Evolutionary conservation across 768 basidiomycete species (phyloP), one percentile per base, ranked within the genome.

Genomic region (Auricularia heimuer): DNA sequence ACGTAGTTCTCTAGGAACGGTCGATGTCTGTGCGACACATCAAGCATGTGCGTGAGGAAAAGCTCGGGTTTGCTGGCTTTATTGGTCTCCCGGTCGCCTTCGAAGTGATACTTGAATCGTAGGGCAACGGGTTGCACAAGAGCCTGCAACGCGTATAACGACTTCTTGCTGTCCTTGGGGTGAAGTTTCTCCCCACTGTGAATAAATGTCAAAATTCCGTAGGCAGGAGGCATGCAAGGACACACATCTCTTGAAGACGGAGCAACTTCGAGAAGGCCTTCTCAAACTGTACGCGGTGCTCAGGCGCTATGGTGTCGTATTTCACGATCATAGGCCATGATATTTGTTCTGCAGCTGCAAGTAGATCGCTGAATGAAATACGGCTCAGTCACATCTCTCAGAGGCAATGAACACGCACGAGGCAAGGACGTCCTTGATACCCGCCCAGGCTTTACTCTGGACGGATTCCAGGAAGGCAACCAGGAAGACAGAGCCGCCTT

Each of bases 51-150:
- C 2, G 93, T 88, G 72, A 98, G 91, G 71, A 92, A 98, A 92
- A 95, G 98, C 74, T 98, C 97, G 1, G 97, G 96, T 93, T 98
- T 98, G 77, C 98, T 96, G 10, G 94, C 74, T 62, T 92, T 82
- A 74, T 98, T 99, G 0, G 97, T 99, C 68, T 86, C 84, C 42
- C 93, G 81, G 18, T 83, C 80, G 0, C 90, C 86, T 65, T 98
- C 94, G 67, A 98, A 98, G 72, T 99, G 97, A 73, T 89, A 99
- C 70, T 89, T 92, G 80, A 98, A 99, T 21, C 97, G 84, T 66
- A 93, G 75, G 1, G 88, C 79, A 61, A 99, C 81, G 1, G 95
- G 91, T 54, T 88, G 85, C 3, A 93, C 83, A 18, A 99, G 82
- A 2, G 90, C 88, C 72, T 92, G 88, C 18, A 98, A 70, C 1